These are phyloP conservation scores for Penicillium tannophilum DNA, from an alignment of 495 filamentous ascomycete species.

Conservation along the genomic window DNA sequence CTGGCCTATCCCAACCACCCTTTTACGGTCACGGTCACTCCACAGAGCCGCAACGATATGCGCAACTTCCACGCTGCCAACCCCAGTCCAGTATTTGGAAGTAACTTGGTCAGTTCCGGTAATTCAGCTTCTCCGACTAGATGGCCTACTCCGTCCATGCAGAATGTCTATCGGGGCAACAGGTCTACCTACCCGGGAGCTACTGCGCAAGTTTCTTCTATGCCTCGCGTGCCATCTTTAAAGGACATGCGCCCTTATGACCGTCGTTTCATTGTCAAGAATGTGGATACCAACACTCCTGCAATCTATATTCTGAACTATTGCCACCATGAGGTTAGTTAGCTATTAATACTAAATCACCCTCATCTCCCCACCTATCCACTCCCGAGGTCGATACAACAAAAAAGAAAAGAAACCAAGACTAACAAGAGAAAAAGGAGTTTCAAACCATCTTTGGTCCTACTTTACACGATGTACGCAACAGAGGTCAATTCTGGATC, in stretches of 20 bases:
- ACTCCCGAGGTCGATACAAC: too few species aligned
- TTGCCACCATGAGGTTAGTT: not conserved
- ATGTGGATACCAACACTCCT: slow-evolving; percentile 10
- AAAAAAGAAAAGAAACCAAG: not conserved
- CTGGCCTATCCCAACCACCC: not conserved
- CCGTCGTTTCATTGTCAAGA: slow-evolving; percentile 8
- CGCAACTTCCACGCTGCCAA: not conserved
- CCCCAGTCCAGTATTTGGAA: not conserved
- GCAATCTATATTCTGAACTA: not conserved
- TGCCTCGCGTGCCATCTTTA: not conserved
- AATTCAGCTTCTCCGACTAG: not conserved
- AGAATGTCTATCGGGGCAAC: not conserved
- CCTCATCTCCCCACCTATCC: not conserved
- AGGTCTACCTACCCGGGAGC: not conserved
- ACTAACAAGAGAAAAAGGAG: not conserved
- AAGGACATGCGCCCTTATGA: slow-evolving; percentile 7
- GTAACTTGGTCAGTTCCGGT: not conserved
- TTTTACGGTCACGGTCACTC: not conserved
- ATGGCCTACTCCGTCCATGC: not conserved
- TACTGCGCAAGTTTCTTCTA: not conserved
- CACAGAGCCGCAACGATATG: not conserved
- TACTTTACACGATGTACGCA: slow-evolving; percentile 6
- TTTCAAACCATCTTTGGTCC: slow-evolving; percentile 10
- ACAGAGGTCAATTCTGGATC: slow-evolving; percentile 13
- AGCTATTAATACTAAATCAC: not conserved